A percentile compares a stretch with the other conserved stretches of the same genome.
Conservation (phyloP, 2,329 filamentous ascomycete genomes). For the Aspergillus luchuensis region DNA sequence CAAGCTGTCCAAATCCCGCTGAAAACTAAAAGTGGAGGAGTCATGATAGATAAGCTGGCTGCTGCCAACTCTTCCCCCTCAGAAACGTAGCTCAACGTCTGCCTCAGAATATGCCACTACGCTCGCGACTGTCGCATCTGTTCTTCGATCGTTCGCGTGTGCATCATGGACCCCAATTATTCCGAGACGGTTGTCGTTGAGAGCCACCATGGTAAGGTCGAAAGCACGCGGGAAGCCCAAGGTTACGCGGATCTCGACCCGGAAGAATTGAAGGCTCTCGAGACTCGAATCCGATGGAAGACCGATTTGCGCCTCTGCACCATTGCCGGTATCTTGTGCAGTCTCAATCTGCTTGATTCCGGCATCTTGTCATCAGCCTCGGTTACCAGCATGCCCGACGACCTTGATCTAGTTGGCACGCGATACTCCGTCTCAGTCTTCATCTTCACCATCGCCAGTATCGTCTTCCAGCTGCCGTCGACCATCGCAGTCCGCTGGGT, state of each 20-base stretch:
- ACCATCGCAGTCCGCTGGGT: conserved; percentile 67
- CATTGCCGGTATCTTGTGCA: conserved; percentile 71
- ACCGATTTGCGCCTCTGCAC: conserved; percentile 69
- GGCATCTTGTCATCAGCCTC: conserved; percentile 70
- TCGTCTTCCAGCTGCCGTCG: conserved; percentile 68
- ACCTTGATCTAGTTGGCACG: conserved; percentile 65
- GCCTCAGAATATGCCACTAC: not conserved
- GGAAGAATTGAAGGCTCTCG: conserved; percentile 33
- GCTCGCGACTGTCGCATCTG: not conserved
- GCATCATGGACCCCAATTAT: not conserved
- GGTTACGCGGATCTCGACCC: conserved; percentile 1
- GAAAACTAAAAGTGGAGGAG: not conserved
- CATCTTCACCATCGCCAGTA: conserved; percentile 70
- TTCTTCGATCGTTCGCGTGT: not conserved
- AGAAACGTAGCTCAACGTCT: not conserved
- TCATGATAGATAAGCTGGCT: not conserved
- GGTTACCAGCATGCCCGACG: conserved; percentile 67
- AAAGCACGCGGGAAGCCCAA: not conserved
- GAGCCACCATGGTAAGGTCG: not conserved
- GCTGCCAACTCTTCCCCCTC: not conserved
- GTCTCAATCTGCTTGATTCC: conserved; percentile 68
- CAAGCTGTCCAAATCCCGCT: not conserved
- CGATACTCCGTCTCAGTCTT: conserved; percentile 71
- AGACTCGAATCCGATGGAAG: conserved; percentile 59
- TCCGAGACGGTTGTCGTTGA: conserved; percentile 1